Evolutionary conservation across 2,329 filamentous ascomycete genomes (phyloP).

Genomic region (Bipolaris oryzae): DNA sequence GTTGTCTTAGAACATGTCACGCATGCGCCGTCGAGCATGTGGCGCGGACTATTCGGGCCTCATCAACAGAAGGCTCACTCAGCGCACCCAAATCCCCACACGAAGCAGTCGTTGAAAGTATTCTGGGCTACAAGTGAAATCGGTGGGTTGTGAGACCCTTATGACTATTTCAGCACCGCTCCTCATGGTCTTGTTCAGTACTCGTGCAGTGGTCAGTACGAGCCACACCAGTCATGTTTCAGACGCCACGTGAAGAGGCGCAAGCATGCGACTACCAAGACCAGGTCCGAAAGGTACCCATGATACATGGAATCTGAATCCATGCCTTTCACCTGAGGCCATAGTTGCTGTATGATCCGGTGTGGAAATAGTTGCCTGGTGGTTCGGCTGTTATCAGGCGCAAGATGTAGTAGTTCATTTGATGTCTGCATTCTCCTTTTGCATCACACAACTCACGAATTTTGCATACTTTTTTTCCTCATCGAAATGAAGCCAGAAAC

Average conservation of each 20-base stretch:
- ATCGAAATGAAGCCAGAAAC: constrained; percentile 25
- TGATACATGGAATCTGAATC: constrained; percentile 12
- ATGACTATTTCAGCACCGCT: not conserved
- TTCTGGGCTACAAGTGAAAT: not conserved
- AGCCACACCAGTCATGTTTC: constrained; percentile 4
- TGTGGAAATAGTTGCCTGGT: constrained; percentile 16
- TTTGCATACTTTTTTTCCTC: not conserved
- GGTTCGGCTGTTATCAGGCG: constrained; percentile 4
- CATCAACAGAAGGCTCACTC: not conserved
- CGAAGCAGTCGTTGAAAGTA: not conserved
- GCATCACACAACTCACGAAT: not conserved
- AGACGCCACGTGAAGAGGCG: constrained; percentile 11
- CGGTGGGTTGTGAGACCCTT: not conserved
- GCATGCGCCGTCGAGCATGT: constrained; percentile 10
- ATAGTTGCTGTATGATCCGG: constrained; percentile 4
- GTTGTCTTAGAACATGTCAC: constrained; percentile 8
- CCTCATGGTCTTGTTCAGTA: not conserved
- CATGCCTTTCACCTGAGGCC: constrained; percentile 17
- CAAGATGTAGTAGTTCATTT: constrained; percentile 7
- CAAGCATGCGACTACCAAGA: constrained; percentile 10
- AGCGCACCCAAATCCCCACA: not conserved
- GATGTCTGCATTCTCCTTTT: not conserved
- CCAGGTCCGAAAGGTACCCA: constrained; percentile 9
- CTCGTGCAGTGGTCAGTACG: constrained; percentile 1
- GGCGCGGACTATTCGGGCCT: not conserved